These are phyloP conservation scores for Cryphonectria naterciae DNA, from an alignment of 2,329 filamentous ascomycete species.

Conservation along the genomic window DNA sequence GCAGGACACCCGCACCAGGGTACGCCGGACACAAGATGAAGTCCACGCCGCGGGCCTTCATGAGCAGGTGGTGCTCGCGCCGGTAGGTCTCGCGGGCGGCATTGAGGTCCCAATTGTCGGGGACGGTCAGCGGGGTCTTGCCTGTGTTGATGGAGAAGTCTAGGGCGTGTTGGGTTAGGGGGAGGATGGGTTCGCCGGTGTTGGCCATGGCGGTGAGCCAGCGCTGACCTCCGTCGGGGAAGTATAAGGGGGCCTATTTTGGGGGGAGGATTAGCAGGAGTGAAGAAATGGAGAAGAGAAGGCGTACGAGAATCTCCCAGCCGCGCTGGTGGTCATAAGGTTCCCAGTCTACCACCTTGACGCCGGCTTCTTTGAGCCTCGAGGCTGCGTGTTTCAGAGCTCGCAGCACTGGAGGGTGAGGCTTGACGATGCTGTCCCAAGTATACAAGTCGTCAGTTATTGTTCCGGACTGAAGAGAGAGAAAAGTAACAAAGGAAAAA, in stretches of 20 bases:
- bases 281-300: neutral
- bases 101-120: slow-evolving; percentile 24
- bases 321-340: slow-evolving; percentile 25
- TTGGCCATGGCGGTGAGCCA: slow-evolving; percentile 22
- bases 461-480: too few species aligned
- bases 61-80: slow-evolving; percentile 26
- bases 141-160: slow-evolving; percentile 15
- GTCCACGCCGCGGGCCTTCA: slow-evolving; percentile 27
- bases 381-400: slow-evolving; percentile 19
- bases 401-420: slow-evolving; percentile 27
- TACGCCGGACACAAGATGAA: slow-evolving; percentile 28
- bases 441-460: neutral
- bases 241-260: slow-evolving; percentile 12
- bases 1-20: slow-evolving; percentile 25
- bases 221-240: slow-evolving; percentile 21
- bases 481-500: neutral
- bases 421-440: slow-evolving; percentile 17
- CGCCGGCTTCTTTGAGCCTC: slow-evolving; percentile 21
- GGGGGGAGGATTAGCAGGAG: neutral
- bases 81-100: slow-evolving; percentile 23
- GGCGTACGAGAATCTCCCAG: slow-evolving; percentile 20
- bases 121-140: slow-evolving; percentile 19
- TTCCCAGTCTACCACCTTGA: slow-evolving; percentile 30
- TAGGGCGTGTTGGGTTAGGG: slow-evolving; percentile 29
- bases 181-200: slow-evolving; percentile 29